Evolutionary conservation across 2,329 filamentous ascomycete species (phyloP), one percentile per base, ranked within the genome.

Genomic region (Aspergillaceae sp.): DNA sequence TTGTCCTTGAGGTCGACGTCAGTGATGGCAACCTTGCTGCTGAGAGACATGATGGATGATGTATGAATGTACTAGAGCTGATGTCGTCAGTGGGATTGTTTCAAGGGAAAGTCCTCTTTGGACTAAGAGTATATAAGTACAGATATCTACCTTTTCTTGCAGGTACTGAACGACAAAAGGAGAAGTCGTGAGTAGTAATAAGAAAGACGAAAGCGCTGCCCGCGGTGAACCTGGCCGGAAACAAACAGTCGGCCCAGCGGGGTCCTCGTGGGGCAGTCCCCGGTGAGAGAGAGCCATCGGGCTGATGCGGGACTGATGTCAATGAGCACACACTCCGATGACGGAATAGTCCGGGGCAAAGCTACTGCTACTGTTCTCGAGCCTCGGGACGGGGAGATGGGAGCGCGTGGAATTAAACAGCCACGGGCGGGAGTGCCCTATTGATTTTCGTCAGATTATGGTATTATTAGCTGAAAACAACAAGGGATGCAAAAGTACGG

Each of bases 1-100:
- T 98, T 98, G 81, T 79, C 91, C 82, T 95, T 94, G 73, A 98
- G 79, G 74, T 98, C 90, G 64, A 94, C 84, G 67, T 98, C 91
- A 57, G 83, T 87, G 73, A 98, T 96, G 59, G 89, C 87, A 63
- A 98, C 87, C 81, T 98, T 98, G 82, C 83, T 96, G 63, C 90
- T 87, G 68, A 98, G 87, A 83, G 92, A 97, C 92, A 98, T 98
- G 50, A 46, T 66, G 48, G 45, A 19, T 19, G 19, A 19, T 19
- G 19, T 19, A 19, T 19, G 19, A 19, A 19, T 19, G 19, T 19
- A 43, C 41, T 44, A 41, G 52, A 6, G 9, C n/a, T 36, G 5
- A 7, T 19, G 19, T 19, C 19, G 19, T 19, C 19, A 19, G 19
- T 19, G 1, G 1, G 19, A 19, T 19, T 19, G 19, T 2, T 19